A percentile compares a stretch with the other conserved stretches of the same genome.
phyloP scores from a whole-genome alignment of 768 basidiomycete species.

The Sarcodon sp. region DNA sequence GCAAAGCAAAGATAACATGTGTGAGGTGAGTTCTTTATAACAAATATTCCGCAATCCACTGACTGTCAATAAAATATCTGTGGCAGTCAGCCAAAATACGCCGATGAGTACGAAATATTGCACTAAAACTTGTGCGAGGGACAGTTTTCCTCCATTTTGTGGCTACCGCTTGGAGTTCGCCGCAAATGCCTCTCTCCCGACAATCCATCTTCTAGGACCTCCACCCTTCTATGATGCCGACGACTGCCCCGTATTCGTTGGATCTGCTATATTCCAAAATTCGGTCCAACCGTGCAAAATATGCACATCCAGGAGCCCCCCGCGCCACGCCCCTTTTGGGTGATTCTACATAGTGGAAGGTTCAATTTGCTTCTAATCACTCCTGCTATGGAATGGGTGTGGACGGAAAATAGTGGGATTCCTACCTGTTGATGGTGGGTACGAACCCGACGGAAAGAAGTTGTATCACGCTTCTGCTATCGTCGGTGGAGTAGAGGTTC shows the following conservation, averaged over 20 bases:
- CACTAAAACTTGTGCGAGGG: too few relatives aligned
- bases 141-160: too few relatives aligned
- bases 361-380: conserved; percentile 67
- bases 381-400: conserved; percentile 60
- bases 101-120: too few relatives aligned
- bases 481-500: conserved; percentile 42
- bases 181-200: too few relatives aligned
- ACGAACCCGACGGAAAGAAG: conserved; percentile 53
- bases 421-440: conserved; percentile 64
- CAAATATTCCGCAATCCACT: too few relatives aligned
- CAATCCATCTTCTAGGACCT: too few relatives aligned
- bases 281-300: conserved; percentile 83
- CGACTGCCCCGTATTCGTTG: conserved; percentile 44
- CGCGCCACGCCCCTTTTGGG: conserved; percentile 47
- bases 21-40: too few relatives aligned
- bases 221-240: too few relatives aligned
- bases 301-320: conserved; percentile 38
- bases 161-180: too few relatives aligned
- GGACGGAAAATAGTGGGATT: conserved; percentile 43
- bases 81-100: too few relatives aligned
- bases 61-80: too few relatives aligned
- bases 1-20: too few relatives aligned
- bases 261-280: conserved; percentile 51
- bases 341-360: conserved; percentile 50
- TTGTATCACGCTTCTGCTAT: conserved; percentile 55